Base-by-base conservation (phyloP, 2,329 filamentous ascomycete species). In the Pyrenochaeta sp. region DNA sequence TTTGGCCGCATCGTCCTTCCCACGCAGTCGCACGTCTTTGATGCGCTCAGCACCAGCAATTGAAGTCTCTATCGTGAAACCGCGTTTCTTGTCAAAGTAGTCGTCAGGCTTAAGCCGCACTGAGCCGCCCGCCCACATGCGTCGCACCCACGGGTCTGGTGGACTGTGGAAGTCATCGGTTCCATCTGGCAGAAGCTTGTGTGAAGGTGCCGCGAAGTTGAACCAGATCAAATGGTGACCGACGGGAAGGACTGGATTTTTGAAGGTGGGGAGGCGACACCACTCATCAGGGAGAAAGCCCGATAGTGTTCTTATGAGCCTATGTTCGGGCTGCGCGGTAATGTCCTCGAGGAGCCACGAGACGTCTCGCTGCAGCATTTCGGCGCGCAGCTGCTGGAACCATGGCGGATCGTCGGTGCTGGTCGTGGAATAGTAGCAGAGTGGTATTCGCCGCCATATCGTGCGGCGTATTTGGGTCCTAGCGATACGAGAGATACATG, bases 191-290 rank as follows among this genome's bases (percentile, higher is more conserved):
- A 92, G 84, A 43, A 98, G 85, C 34, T 82, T 67, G 7, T 84
- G 85, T 13, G 86, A 80, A 0, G 85, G 82, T 19, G 90, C 81
- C 61, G 88, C 85, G 10, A 90, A 85, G 58, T 93, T 92, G 79
- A 97, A 97, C 81, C 96, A 96, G 64, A 94, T 87, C 36, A 97
- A 83, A 76, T 97, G 93, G 74, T 96, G 89, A 36, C 90, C 91
- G 30, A 86, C 83, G 0, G 89, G 88, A 6, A 90, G 78, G 15
- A 60, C 12, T 8, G 44, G 77, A 7, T 44, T 37, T 12, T 36
- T 37, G 7, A 24, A 5, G 27, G 25, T 5, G 1, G 39, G 34
- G 12, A 47, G 48, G 65, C 63, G 25, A 61, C 59, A 43, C 54
- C 52, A 58, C 24, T 59, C 49, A 9, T 25, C 43, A 24, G 65